These are phyloP conservation scores for Ophiocytium majus DNA, from an alignment of 352 stramenopile genomes.

Conservation along the genomic window DNA sequence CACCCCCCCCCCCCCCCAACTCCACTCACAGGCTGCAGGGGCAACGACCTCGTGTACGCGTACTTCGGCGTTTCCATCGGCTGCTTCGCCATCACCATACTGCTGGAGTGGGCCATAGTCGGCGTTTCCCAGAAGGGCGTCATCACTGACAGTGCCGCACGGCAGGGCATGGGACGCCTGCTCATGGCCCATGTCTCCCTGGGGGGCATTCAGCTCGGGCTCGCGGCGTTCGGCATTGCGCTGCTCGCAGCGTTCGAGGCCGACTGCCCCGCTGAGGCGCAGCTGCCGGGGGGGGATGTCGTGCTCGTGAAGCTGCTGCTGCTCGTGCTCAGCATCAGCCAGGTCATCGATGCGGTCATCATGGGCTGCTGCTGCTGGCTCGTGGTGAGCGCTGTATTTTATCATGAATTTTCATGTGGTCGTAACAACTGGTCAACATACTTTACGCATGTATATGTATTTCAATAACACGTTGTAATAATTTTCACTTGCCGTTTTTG, in stretches of 20 bases:
- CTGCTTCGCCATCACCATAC: slow-evolving; percentile 38
- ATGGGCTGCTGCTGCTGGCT: slow-evolving; percentile 53
- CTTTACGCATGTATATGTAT: no score
- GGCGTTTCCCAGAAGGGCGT: slow-evolving; percentile 31
- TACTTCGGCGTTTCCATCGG: slow-evolving; percentile 46
- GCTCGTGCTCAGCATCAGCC: slow-evolving; percentile 30
- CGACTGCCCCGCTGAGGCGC: slow-evolving; percentile 18
- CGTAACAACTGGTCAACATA: no score
- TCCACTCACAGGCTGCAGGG: slow-evolving; percentile 23
- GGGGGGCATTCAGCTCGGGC: slow-evolving; percentile 35
- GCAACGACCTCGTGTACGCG: slow-evolving; percentile 39
- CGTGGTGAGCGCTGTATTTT: slow-evolving; percentile 35
- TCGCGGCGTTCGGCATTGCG: slow-evolving; percentile 35
- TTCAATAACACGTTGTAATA: no score
- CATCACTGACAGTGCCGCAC: slow-evolving; percentile 31
- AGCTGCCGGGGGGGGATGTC: slow-evolving; percentile 26
- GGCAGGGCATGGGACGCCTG: slow-evolving; percentile 30
- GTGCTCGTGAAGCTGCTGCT: slow-evolving; percentile 33
- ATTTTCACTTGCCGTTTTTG: no score
- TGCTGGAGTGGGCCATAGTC: slow-evolving; percentile 46
- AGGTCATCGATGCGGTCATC: slow-evolving; percentile 45
- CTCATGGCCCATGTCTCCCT: slow-evolving; percentile 40
- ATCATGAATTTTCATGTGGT: no score
- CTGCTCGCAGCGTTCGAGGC: slow-evolving; percentile 38
- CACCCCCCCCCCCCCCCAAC: neutral